Base-by-base conservation (phyloP, 176 grass and related monocot genomes). In the Rhynchospora pubera region DNA sequence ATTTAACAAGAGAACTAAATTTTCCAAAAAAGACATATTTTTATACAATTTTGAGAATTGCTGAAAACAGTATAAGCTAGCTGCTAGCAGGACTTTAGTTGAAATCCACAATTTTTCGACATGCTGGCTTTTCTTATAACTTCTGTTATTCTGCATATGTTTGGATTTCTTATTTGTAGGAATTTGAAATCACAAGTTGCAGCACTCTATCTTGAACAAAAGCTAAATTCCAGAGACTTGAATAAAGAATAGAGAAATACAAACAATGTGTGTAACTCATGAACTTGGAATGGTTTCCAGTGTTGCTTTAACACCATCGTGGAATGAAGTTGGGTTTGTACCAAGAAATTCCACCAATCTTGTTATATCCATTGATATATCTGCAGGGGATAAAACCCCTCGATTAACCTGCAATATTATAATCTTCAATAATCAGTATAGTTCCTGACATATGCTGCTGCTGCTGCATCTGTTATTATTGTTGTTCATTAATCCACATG, bases 351-450 rank as follows among this genome's bases (percentile, higher is more conserved):
- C 85, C 65, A 86, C 86, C 83, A 94, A 73, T 84, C 68, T 91
- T 74, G 77, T 87, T 87, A 93, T 98, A 89, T 98, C 89, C 92
- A 94, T 98, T 65, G 96, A 98, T 93, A 94, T 98, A 73, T 94
- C 96, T 79, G 96, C 24, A 58, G 96, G 92, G 53, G 96, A 94
- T 62, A 85, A 85, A 62, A 98, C 92, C 22, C 92, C 95, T 14
- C 92, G 83, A 73, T 94, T 82, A 57, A 93, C 83, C 96, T 98
- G 83, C 45, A 82, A 63, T 86, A 79, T 47, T 80, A 21, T 72
- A 71, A 11, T 48, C 56, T 79, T 6, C 9, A 24, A 14, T 4
- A 11, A 84, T 87, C 28, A 87, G 62, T 28, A 67, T 30, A 50
- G 48, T 70, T 71, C 78, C n/a, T 83, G 70, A 21, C 12, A 78